Percentiles rank a stretch among this genome's conserved stretches.
Evolutionary conservation across 495 filamentous ascomycete genomes (phyloP).

Genomic region (Thermochaetoides thermophila): DNA sequence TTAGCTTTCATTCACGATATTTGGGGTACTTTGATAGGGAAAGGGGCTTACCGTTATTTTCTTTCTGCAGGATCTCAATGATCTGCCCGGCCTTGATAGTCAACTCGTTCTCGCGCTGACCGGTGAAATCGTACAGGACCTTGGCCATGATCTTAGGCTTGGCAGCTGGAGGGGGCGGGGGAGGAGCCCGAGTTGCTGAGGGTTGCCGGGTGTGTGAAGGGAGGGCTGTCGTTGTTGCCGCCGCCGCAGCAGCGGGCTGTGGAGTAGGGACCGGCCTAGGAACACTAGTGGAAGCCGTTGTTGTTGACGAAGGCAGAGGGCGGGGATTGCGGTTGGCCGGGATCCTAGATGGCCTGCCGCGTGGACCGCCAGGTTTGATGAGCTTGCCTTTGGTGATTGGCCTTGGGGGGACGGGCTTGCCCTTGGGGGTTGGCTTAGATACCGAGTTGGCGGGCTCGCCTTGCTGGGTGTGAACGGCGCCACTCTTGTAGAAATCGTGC

Average conservation of each 20-base stretch:
- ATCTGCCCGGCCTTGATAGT: conserved; percentile 62
- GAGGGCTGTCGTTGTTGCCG: conserved; percentile 15
- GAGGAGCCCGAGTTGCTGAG: conserved; percentile 42
- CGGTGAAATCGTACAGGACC: conserved; percentile 79
- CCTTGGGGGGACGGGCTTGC: conserved; percentile 67
- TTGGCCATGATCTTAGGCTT: conserved; percentile 59
- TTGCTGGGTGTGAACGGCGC: conserved; percentile 68
- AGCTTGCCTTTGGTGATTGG: conserved; percentile 86
- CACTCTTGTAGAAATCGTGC: conserved; percentile 89
- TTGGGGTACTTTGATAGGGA: conserved; percentile 1
- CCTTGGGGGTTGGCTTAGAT: conserved; percentile 72
- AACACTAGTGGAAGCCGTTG: conserved; percentile 8
- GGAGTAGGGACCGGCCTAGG: conserved; percentile 21
- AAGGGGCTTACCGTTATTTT: conserved; percentile 60
- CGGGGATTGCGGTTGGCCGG: conserved; percentile 37
- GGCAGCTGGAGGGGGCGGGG: conserved; percentile 55
- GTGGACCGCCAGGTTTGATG: conserved; percentile 77
- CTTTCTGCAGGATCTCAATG: conserved; percentile 75
- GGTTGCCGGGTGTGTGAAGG: conserved; percentile 32
- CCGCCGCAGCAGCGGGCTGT: conserved; percentile 26
- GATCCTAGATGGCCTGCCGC: conserved; percentile 59
- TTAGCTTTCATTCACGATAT: background rate
- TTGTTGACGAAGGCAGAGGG: conserved; percentile 23
- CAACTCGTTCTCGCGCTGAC: conserved; percentile 65
- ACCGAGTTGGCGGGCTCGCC: conserved; percentile 75